Evolutionary conservation across 2,329 filamentous ascomycete species (phyloP), one percentile per base, ranked within the genome.

Genomic region (Knufia fluminis): DNA sequence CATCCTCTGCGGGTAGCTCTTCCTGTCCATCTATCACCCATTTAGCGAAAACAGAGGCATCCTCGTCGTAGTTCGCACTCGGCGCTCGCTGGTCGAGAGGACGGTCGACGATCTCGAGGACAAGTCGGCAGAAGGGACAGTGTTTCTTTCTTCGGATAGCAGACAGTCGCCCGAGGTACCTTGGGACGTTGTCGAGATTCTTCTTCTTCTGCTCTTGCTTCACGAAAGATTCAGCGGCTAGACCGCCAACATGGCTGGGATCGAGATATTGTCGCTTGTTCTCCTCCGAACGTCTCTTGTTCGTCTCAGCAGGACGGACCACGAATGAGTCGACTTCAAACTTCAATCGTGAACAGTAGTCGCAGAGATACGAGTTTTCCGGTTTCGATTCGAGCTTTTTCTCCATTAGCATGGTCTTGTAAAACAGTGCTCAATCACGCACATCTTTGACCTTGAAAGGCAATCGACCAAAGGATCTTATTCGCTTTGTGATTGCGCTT

Each of bases 11-110:
- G 10, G 22, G 14, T 7, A 53, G 20, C 23, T 59, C 57, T 48
- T 54, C 54, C 39, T 58, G 57, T 24, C 57, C 57, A 45, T 59
- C 57, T 16, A 58, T 51, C n/a, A 59, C 56, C 57, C 57, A 59
- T 48, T 53, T 51, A n/a, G 54, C 56, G 43, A 54, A 59, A 8
- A 52, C 28, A 35, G 50, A 49, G 32, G 56, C 54, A 47, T 59
- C 57, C 16, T 58, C 57, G 22, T 49, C 47, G 22, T 51, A 42
- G 2, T 48, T 38, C 8, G 36, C 46, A 47, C 53, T 57, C 4
- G 57, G 57, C 2, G 49, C 54, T 35, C 57, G 51, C 43, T 59
- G 57, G 38, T 59, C 57, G 31, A 52, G 50, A 16, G 57, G 57
- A 17, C 57, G 54, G 41, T 59, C 57, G 24, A 54, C 56, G 9